phyloP scores from a whole-genome alignment of 345 rosid genomes.

The Odontarrhena argentea region DNA sequence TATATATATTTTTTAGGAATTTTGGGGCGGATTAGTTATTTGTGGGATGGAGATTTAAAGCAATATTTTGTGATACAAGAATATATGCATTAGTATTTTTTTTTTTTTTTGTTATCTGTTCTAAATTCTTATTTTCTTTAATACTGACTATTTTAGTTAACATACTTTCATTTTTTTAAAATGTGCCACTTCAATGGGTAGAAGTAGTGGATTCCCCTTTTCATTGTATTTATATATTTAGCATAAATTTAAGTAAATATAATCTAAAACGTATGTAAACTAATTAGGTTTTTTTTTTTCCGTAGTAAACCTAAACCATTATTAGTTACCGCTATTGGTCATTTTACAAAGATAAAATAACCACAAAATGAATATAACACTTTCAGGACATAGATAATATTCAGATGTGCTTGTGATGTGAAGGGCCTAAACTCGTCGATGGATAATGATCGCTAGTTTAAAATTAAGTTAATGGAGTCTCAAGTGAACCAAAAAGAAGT shows the following conservation, averaged over 20 bases:
- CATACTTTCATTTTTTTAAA: constrained; percentile 6
- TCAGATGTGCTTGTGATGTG: constrained; percentile 15
- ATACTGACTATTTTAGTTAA: constrained; percentile 8
- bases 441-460: constrained; percentile 30
- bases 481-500: constrained; percentile 11
- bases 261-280: neutral
- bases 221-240: neutral
- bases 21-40: constrained; percentile 15
- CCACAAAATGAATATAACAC: constrained; percentile 10
- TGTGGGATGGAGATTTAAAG: constrained; percentile 42
- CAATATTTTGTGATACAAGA: constrained; percentile 18
- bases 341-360: constrained; percentile 2
- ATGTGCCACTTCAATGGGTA: constrained; percentile 33
- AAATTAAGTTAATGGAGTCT: constrained; percentile 19
- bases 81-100: constrained; percentile 28
- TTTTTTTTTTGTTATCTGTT: constrained; percentile 2
- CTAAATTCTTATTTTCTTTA: constrained; percentile 8
- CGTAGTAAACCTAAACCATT: neutral
- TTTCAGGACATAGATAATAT: constrained; percentile 6
- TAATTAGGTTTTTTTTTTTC: neutral
- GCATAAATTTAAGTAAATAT: constrained; percentile 1
- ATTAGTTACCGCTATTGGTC: neutral
- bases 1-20: neutral
- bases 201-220: constrained; percentile 22
- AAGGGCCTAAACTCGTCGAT: constrained; percentile 8